Conservation (phyloP, 345 rosid species). For the Carallia brachiata region DNA sequence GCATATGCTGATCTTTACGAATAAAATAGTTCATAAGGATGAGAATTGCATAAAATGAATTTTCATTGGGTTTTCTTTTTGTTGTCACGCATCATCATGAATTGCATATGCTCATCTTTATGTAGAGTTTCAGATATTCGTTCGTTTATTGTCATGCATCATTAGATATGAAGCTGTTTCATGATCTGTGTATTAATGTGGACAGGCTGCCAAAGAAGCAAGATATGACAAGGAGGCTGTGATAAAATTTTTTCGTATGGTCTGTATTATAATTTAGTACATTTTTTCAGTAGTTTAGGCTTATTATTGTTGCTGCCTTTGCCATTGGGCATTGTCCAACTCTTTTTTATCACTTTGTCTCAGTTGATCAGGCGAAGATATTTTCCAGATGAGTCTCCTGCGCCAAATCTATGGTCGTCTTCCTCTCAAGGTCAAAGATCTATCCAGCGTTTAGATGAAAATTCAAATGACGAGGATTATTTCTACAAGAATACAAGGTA, state of each 20-base stretch:
- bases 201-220: conserved; percentile 94
- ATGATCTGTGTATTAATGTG: conserved; percentile 18
- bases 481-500: conserved; percentile 62
- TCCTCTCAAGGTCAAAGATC: conserved; percentile 52
- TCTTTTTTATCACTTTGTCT: conserved; percentile 10
- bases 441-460: conserved; percentile 71
- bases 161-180: not conserved
- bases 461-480: conserved; percentile 63
- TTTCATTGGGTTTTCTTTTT: too few relatives aligned
- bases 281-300: not conserved
- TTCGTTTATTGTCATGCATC: not conserved
- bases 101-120: too few relatives aligned
- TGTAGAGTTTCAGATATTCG: too few relatives aligned
- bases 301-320: not conserved
- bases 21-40: too few relatives aligned
- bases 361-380: conserved; percentile 97
- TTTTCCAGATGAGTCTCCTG: conserved; percentile 77
- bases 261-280: conserved; percentile 31
- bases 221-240: conserved; percentile 95
- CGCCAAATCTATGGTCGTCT: conserved; percentile 78
- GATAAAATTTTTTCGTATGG: conserved; percentile 75
- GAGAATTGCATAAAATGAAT: too few relatives aligned
- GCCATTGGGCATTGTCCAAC: conserved; percentile 7
- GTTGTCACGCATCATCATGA: too few relatives aligned
- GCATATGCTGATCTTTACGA: too few relatives aligned